A percentile compares a stretch with the other conserved stretches of the same genome.
These are phyloP conservation scores for Glycine latifolia DNA, from an alignment of 306 rosid species.

Conservation along the genomic window DNA sequence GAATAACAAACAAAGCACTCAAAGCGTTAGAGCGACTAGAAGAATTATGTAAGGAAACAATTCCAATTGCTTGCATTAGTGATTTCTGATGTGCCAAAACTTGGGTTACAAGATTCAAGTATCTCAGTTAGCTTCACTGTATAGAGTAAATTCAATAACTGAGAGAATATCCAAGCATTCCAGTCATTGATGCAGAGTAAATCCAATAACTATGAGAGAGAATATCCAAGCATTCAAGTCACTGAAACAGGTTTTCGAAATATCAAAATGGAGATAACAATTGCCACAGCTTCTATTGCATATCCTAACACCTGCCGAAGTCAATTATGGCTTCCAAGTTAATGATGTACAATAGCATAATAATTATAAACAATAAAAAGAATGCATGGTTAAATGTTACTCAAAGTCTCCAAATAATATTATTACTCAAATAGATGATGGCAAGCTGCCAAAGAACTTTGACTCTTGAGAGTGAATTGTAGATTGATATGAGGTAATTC, in stretches of 20 bases:
- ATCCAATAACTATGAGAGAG: constrained; percentile 60
- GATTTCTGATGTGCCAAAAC: neutral
- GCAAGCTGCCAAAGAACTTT: neutral
- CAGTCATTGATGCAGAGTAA: constrained; percentile 51
- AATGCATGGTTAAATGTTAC: neutral
- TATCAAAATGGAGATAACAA: constrained; percentile 65
- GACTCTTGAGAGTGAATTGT: neutral
- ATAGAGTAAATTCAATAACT: constrained; percentile 57
- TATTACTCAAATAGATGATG: constrained; percentile 6
- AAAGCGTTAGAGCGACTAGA: neutral
- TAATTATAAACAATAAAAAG: neutral
- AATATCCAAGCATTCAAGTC: constrained; percentile 65
- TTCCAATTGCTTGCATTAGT: neutral
- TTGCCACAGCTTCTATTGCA: constrained; percentile 69
- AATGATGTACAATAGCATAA: neutral
- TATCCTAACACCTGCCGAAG: constrained; percentile 61
- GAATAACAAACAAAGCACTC: neutral
- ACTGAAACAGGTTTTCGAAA: constrained; percentile 60
- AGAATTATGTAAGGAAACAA: neutral
- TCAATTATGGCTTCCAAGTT: constrained; percentile 16
- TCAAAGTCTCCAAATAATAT: neutral
- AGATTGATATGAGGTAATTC: neutral
- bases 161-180: constrained; percentile 61
- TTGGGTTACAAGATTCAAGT: neutral
- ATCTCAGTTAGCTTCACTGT: constrained; percentile 57